Percentiles rank a stretch among this genome's conserved stretches.
These are phyloP conservation scores for Yamadazyma takamatsuzukensis DNA, from an alignment of 805 yeast species.

Conservation along the genomic window DNA sequence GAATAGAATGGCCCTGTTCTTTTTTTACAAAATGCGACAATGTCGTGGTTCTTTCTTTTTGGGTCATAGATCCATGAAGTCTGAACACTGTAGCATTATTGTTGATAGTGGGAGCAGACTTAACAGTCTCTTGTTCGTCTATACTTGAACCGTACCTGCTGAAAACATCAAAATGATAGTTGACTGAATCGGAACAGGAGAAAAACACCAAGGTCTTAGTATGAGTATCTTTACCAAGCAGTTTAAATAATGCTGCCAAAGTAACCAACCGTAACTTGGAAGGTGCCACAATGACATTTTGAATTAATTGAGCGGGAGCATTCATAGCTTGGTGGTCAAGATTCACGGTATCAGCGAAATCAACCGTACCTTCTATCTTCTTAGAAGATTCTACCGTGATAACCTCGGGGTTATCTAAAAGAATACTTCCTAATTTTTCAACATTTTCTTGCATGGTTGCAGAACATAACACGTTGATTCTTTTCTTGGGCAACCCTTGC, in stretches of 20 bases:
- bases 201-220: constrained; percentile 77
- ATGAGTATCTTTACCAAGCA: constrained; percentile 22
- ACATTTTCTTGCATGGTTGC: constrained; percentile 89
- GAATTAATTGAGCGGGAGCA: constrained; percentile 90
- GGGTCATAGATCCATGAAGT: constrained; percentile 88
- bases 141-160: constrained; percentile 52
- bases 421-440: constrained; percentile 72
- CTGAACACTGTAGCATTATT: constrained; percentile 48
- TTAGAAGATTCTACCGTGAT: constrained; percentile 40
- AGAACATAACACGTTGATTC: constrained; percentile 84
- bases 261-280: constrained; percentile 88
- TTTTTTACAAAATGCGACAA: constrained; percentile 51
- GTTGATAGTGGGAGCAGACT: constrained; percentile 52
- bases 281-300: constrained; percentile 80
- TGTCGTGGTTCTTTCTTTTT: constrained; percentile 77
- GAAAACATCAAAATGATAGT: constrained; percentile 80
- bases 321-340: constrained; percentile 14
- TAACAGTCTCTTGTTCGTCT: constrained; percentile 14
- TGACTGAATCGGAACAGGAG: constrained; percentile 95
- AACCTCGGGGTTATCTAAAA: constrained; percentile 71
- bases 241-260: constrained; percentile 60
- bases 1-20: constrained; percentile 51
- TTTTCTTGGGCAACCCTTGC: constrained; percentile 59
- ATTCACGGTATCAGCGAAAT: constrained; percentile 16
- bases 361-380: constrained; percentile 19